Evolutionary conservation across 768 basidiomycete species (phyloP), one percentile per base, ranked within the genome.

Genomic region (Podaxis sp.): DNA sequence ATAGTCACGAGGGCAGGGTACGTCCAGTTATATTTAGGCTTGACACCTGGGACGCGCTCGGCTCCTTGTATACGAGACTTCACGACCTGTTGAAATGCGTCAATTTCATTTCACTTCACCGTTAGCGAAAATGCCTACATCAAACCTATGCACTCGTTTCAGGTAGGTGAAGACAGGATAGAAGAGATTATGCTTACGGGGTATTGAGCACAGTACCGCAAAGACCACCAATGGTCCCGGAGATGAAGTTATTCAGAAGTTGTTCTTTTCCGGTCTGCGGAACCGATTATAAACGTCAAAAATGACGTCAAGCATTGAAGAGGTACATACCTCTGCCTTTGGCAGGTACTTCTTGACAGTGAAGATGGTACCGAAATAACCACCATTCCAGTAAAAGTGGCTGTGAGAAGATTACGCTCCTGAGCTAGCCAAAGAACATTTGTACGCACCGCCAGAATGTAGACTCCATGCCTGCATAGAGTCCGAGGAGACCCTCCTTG

Each of bases 401-500:
- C 90, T 92, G 52, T 48, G 44, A 50, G 22, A 57, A 8, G 53
- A 56, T 56, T 41, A 30, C 56, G 36, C 38, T 40, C 58, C 56
- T 62, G 30, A 68, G 33, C 60, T n/a, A n/a, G 13, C n/a, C 46
- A 17, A 20, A 38, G 52, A 46, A 51, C n/a, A 49, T 57, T 22
- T n/a, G 51, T 22, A 44, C 77, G 38, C 60, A 92, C 93, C 96
- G 85, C 96, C 96, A 98, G 78, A 98, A 96, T 2, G 96, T 99
- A 12, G 94, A 86, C 73, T 99, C 97, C 91, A 99, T 96, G 38
- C 97, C 96, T 24, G 87, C 87, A 71, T 98, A 98, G 26, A 98
- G 76, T 20, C 94, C 96, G 0, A 98, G 76, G 3, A 91, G 55
- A 30, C 96, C 96, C 37, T 93, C 88, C 63, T 88, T 89, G 68